Base-by-base conservation (phyloP, 1,284 basidiomycete genomes). In the Fomitopsis palustris region DNA sequence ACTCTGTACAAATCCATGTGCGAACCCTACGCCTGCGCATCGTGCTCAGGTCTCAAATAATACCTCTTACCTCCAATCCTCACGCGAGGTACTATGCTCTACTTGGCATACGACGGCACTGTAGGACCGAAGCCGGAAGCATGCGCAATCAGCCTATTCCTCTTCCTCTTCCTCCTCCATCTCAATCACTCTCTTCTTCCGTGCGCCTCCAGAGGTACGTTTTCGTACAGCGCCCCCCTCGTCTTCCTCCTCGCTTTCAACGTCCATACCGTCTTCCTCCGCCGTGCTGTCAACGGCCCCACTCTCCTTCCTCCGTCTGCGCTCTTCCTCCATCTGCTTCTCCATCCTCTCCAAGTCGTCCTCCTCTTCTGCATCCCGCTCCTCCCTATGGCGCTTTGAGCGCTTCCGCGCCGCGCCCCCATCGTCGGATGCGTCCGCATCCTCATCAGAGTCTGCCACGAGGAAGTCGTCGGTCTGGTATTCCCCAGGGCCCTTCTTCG, bases 391-490 rank as follows among this genome's bases (percentile, higher is more conserved):
- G 23, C 74, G 74, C 56, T 78, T 79, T 19, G 73, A 73, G 60
- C 75, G 77, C 63, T 74, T 76, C 14, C 69, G 66, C 31, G 65
- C 68, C 45, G 62, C 58, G 31, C 64, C 63, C 43, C 70, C 76
- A 2, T 69, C 75, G 23, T 75, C 77, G 41, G 72, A 76, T 5
- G 65, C 72, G 14, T 68, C 75, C 14, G 69, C 81, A 6, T 89
- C 88, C 23, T 88, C 87, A 38, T 89, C 87, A 8, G 85, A 85
- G 51, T 88, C 88, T 27, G 87, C 86, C 8, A 93, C 91, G 39
- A 93, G 78, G 67, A 93, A 92, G 66, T 90, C 91, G 68, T 93
- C 91, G 58, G 88, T 85, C 69, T 90, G 86, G 67, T 93, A 93
- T 49, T 92, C 89, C 43, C 85, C 74, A 23, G 73, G 71, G 52